A percentile compares a stretch with the other conserved stretches of the same genome.
phyloP scores from a whole-genome alignment of 768 basidiomycete genomes.

The Obba rivulosa region DNA sequence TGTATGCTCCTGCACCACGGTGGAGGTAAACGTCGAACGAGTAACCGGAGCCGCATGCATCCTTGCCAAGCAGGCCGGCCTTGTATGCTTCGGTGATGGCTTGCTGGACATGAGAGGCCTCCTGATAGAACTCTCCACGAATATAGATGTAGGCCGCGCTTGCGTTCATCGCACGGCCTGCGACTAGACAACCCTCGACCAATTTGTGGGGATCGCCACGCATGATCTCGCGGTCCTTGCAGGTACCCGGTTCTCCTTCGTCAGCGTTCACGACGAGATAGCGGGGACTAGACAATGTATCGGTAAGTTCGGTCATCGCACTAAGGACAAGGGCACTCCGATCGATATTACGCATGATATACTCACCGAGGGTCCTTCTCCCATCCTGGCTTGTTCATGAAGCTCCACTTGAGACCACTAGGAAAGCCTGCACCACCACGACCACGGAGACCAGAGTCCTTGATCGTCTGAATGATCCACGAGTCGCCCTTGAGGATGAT shows the following conservation, averaged over 20 bases:
- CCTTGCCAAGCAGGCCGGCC: constrained; percentile 80
- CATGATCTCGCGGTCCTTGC: constrained; percentile 98
- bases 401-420: constrained; percentile 94
- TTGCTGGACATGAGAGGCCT: constrained; percentile 89
- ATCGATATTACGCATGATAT: too few species aligned
- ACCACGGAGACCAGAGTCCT: constrained; percentile 92
- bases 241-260: constrained; percentile 97
- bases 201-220: constrained; percentile 98
- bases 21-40: constrained; percentile 98
- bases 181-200: constrained; percentile 95
- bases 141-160: constrained; percentile 99
- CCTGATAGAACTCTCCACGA: constrained; percentile 96
- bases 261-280: constrained; percentile 98
- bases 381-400: constrained; percentile 99
- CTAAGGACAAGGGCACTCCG: too few species aligned
- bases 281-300: constrained; percentile 58
- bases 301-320: not conserved
- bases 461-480: constrained; percentile 96
- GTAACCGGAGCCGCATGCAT: constrained; percentile 91
- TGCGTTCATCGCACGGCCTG: constrained; percentile 96
- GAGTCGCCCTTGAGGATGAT: constrained; percentile 92
- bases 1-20: constrained; percentile 96
- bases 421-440: constrained; percentile 98
- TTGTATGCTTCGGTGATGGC: constrained; percentile 95
- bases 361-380: constrained; percentile 81